Evolutionary conservation across 2,329 filamentous ascomycete species (phyloP), one percentile per base, ranked within the genome.

Genomic region (Talaromyces funiculosus): DNA sequence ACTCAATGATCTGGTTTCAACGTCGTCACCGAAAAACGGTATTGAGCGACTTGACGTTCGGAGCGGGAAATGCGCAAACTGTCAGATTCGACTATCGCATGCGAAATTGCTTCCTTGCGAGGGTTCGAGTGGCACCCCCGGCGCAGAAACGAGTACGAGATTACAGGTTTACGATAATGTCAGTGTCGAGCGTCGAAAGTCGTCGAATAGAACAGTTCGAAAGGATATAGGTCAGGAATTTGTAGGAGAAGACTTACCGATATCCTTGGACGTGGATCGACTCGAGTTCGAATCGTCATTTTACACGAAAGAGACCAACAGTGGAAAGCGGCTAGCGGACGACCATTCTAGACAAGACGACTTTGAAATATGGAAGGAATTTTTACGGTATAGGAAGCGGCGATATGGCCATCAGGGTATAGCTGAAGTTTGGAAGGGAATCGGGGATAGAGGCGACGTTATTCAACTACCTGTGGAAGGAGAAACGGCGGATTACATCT

Each of bases 211-310:
- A 33, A 14, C 7, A 20, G 14, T 31, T 26, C n/a, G 22, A 54
- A 12, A 38, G 63, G 59, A 59, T 54, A 5, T 4, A 12, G 18
- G 22, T 3, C 40, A 40, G 14, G n/a, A 51, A 24, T 8, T 7
- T 16, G 16, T 7, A 26, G 14, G 24, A 2, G 43, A 14, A 31
- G 16, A 7, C 4, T 38, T 60, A 29, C 35, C 57, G 8, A 62
- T 70, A 47, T 64, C 65, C 53, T 59, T 76, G 61, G 67, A 73
- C 60, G 65, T 69, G 9, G 70, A 75, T 18, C 71, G 62, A 58
- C 64, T 79, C 14, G 72, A 77, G 22, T 74, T 72, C 56, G 76
- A 80, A 64, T 78, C 77, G 9, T 71, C 78, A 54, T 64, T 79
- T 22, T 73, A 73, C 38, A 24, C 33, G 1, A 71, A 75, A 61